Base-by-base conservation (phyloP, 2,329 filamentous ascomycete genomes). In the Colletotrichum plurivorum region DNA sequence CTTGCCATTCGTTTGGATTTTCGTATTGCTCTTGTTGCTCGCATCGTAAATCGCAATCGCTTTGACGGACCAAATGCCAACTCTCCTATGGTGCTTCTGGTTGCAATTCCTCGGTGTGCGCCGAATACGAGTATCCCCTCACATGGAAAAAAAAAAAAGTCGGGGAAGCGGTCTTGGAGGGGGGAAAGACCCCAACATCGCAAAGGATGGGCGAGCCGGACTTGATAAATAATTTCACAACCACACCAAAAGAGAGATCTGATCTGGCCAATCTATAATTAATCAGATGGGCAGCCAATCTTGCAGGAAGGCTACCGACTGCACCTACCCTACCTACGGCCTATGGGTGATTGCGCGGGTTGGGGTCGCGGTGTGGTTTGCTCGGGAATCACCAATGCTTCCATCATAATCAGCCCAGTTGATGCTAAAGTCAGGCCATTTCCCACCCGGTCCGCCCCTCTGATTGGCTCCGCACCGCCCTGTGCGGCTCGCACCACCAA, bases 341-440 rank as follows among this genome's bases (percentile, higher is more conserved):
- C 31, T 10, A 55, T 45, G 25, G 46, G 43, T 58, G 39, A 43
- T 39, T 53, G 36, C 58, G 31, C 46, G 31, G 31, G 31, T 36
- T 36, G 31, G 8, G 56, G 27, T 61, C 53, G 58, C 58, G 58
- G 64, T 67, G 58, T 67, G 64, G 31, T 63, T 58, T 63, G 64
- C 59, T 57, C 31, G 43, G 22, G 22, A 58, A 66, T 43, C 57
- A 63, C 66, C 55, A 54, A 56, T 56, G 25, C 53, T 62, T 53
- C 63, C 66, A 69, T 69, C 66, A 69, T 69, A 67, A 69, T 69
- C 67, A 69, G 67, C 55, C 67, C 67, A 69, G 67, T 61, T 48
- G 62, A 69, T 52, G 55, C 62, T 53, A 53, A 69, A 69, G 62
- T 69, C 60, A 63, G 67, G 67, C 67, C 67, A 67, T 64, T 69